Base-by-base conservation (phyloP, 164 flowering plant genomes). In the Hamamelis virginiana region DNA sequence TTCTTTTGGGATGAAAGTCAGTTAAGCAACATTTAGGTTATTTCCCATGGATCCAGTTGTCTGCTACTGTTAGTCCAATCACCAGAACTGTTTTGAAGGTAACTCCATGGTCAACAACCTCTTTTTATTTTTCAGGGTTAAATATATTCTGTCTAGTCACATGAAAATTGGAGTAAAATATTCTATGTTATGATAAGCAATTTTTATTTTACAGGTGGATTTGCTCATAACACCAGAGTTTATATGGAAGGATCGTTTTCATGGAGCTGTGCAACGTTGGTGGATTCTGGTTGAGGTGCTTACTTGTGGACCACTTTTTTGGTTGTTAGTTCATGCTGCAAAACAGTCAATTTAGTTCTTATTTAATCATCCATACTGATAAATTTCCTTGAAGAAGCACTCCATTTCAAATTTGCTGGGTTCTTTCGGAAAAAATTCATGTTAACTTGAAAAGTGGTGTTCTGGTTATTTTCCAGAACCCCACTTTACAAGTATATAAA, bases 71-170 rank as follows among this genome's bases (percentile, higher is more conserved):
- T 25, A 96, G 99, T 78, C 99, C 99, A 58, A 96, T 96, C 53
- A 96, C 99, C 44, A 90, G 99, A 80, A 96, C 99, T 56, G 99
- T 96, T 67, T 78, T 96, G 69, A 96, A 93, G 98, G 99, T 96
- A 71, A 62, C 58, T 38, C 41, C 43, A 4, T 48, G 43, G 56
- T 59, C 26, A 48, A 43, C 5, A 27, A 10, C 22, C 33, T 65
- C 21, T 57, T 9, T 59, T 68, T 45, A 44, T 55, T 50, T 21
- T 18, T 15, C 22, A 19, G 6, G 10, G 44, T 60, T 59, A 12
- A 64, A 47, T 28, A 8, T 9, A 28, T 25, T 27, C 19, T 48
- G 45, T 8, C 69, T 66, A 38, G 15, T 38, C 10, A 44, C 28
- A 46, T 51, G 50, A 55, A 28, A 44, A 26, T 23, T 47, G 45